A percentile compares a stretch with the other conserved stretches of the same genome.
Conservation (phyloP, 1,284 basidiomycete genomes). For the Phylloboletellus chloephorus region DNA sequence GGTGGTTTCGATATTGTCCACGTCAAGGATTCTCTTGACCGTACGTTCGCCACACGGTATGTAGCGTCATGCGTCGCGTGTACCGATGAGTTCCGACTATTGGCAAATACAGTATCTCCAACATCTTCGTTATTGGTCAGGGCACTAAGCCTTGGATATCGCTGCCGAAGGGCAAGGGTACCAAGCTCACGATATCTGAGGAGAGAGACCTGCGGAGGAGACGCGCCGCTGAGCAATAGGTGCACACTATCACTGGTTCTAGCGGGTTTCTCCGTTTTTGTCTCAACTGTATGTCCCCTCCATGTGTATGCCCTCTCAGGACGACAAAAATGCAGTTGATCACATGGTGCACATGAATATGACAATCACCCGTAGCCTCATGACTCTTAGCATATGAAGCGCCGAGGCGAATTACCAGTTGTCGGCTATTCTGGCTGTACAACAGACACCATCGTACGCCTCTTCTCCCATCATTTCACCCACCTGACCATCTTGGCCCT, state of each 20-base stretch:
- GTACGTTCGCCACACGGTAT: conserved; percentile 93
- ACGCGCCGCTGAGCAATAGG: conserved; percentile 58
- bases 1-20: conserved; percentile 99
- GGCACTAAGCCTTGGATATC: conserved; percentile 96
- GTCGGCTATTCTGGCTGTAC: conserved; percentile 56
- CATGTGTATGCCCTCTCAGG: conserved; percentile 13
- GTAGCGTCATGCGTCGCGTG: conserved; percentile 26
- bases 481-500: conserved; percentile 82
- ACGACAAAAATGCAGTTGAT: conserved; percentile 21
- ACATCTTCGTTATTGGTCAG: conserved; percentile 98
- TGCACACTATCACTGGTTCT: conserved; percentile 16
- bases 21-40: conserved; percentile 92
- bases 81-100: conserved; percentile 6
- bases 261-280: conserved; percentile 30
- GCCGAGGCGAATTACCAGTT: conserved; percentile 51
- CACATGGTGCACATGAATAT: conserved; percentile 17
- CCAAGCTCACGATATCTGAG: conserved; percentile 87
- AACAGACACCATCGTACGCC: conserved; percentile 44
- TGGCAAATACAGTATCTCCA: conserved; percentile 64
- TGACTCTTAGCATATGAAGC: not conserved
- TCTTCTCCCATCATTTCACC: conserved; percentile 85
- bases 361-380: conserved; percentile 1
- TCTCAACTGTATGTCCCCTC: conserved; percentile 17
- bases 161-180: conserved; percentile 97
- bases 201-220: conserved; percentile 79